Evolutionary conservation across 2,329 filamentous ascomycete genomes (phyloP), one percentile per base, ranked within the genome.

Genomic region (Cordyceps cateniannulata): DNA sequence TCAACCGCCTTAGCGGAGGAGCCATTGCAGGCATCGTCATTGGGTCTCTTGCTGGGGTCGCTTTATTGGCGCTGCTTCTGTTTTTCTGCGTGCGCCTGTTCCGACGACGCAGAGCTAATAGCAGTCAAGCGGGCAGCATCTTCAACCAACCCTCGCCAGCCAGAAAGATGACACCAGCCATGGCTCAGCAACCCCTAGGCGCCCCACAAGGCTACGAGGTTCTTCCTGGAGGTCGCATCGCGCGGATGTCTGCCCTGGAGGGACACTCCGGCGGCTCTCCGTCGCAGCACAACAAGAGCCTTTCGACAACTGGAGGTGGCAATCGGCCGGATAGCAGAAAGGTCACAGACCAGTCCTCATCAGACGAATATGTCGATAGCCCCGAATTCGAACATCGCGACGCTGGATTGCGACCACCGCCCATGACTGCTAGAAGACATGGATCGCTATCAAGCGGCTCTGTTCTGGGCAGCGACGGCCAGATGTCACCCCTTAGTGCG

Each of bases 181-280:
- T 80, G 64, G 66, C 68, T 38, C 70, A 70, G 58, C 66, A 67
- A 44, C 69, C 64, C 51, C 65, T 50, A 54, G 63, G 64, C 5
- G 69, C 75, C 2, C 75, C 79, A 3, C 76, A 79, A 65, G 87
- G 85, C 45, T 89, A 90, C 65, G 88, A 91, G 67, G 83, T 92
- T 18, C 81, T 96, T 12, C 90, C 92, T 6, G 93, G 92, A 48
- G 92, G 91, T 32, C 88, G 95, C 63, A 95, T 99, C 62, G 91
- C 95, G 44, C 87, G 95, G 60, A 98, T 99, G 95, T 93, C 93
- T 44, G 95, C 95, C 38, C 76, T 99, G 57, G 93, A 97, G 75
- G 88, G 86, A 5, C 85, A 88, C 59, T 85, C 85, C 1, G 84
- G 81, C 62, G 82, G 85, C 24, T 84, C 85, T 3, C 81, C 85